Evolutionary conservation across 1,284 basidiomycete genomes (phyloP).

Genomic region (Thelephora terrestris): DNA sequence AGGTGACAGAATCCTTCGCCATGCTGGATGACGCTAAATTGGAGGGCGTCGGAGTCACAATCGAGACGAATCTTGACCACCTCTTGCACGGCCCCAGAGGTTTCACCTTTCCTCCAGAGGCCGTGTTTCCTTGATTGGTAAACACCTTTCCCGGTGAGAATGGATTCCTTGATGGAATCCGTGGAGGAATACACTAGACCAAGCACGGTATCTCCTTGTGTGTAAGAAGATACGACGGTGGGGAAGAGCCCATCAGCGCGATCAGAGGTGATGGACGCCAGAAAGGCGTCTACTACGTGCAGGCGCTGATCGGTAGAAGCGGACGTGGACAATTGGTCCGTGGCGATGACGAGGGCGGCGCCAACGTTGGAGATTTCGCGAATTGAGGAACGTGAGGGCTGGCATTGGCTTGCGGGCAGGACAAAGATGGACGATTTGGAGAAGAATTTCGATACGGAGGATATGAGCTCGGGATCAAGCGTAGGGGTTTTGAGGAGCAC

Average conservation of each 20-base stretch:
- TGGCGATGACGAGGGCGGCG: conserved; percentile 63
- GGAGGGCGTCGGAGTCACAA: conserved; percentile 89
- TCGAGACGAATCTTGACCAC: conserved; percentile 79
- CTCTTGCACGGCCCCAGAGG: conserved; percentile 88
- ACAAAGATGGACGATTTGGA: conserved; percentile 52
- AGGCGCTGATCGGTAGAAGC: conserved; percentile 47
- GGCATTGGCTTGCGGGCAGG: conserved; percentile 33
- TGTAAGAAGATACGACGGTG: conserved; percentile 76
- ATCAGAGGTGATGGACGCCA: conserved; percentile 77
- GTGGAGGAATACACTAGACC: conserved; percentile 97
- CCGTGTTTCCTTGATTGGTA: conserved; percentile 97
- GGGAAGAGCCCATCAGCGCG: conserved; percentile 89
- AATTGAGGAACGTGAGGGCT: conserved; percentile 45
- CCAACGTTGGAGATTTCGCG: conserved; percentile 48
- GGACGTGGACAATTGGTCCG: conserved; percentile 58
- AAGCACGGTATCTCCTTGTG: conserved; percentile 68
- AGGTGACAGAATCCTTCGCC: conserved; percentile 94
- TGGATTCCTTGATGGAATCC: conserved; percentile 81
- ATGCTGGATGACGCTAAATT: conserved; percentile 89
- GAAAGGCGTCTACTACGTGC: conserved; percentile 79
- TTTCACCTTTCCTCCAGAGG: conserved; percentile 96
- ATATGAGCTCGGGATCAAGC: conserved; percentile 59
- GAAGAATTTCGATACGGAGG: conserved; percentile 69
- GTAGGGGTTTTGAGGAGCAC: conserved; percentile 65
- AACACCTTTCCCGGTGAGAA: conserved; percentile 83